These are phyloP conservation scores for Sarocladium kiliense DNA, from an alignment of 2,329 filamentous ascomycete genomes.

Conservation along the genomic window DNA sequence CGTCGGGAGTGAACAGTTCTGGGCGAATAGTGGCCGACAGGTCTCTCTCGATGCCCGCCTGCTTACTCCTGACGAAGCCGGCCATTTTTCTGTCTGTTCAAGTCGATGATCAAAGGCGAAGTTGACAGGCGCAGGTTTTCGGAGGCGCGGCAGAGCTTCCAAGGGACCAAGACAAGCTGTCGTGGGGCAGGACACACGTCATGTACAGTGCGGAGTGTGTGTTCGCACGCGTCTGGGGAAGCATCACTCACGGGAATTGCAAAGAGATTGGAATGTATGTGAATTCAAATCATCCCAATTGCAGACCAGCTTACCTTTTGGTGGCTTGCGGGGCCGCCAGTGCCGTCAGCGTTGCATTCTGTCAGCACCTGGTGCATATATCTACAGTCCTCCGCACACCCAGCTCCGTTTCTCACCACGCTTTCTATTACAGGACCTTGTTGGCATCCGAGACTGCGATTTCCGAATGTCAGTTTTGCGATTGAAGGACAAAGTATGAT, in stretches of 20 bases:
- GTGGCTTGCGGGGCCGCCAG: neutral
- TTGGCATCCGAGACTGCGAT: slow-evolving; percentile 7
- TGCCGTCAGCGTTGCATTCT: neutral
- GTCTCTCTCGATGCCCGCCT: slow-evolving; percentile 88
- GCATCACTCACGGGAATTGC: neutral
- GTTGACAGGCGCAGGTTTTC: neutral
- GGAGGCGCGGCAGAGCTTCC: slow-evolving; percentile 1
- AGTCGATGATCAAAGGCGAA: neutral
- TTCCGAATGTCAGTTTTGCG: neutral
- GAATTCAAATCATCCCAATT: neutral
- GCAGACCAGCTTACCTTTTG: neutral
- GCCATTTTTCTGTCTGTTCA: slow-evolving; percentile 53
- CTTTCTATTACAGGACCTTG: slow-evolving; percentile 2
- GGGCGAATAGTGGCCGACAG: slow-evolving; percentile 76
- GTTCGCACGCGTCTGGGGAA: neutral
- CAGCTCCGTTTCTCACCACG: neutral
- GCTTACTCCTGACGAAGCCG: slow-evolving; percentile 84
- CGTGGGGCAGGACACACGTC: slow-evolving; percentile 9
- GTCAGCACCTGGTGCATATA: neutral
- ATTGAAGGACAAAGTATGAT: no score
- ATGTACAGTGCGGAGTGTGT: slow-evolving; percentile 7
- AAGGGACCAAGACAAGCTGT: slow-evolving; percentile 5
- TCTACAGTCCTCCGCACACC: neutral
- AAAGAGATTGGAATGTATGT: neutral
- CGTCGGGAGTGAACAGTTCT: slow-evolving; percentile 76